phyloP scores from a whole-genome alignment of 805 yeast genomes.

The Candida coleopterorum region DNA sequence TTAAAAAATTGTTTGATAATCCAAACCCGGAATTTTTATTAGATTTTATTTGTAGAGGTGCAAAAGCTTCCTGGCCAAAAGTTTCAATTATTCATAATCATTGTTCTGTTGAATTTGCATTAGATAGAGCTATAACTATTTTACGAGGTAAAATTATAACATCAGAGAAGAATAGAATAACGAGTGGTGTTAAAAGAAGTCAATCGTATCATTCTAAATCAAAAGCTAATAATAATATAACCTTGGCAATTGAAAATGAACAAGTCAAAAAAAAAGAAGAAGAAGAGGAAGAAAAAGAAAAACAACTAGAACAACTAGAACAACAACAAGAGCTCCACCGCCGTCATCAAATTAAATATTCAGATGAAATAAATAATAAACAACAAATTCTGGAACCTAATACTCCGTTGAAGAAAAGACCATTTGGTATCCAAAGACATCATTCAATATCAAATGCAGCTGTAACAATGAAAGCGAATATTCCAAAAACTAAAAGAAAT shows the following conservation, averaged over 20 bases:
- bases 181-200: constrained; percentile 6
- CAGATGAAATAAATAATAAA: no score
- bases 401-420: constrained; percentile 12
- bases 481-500: constrained; percentile 11
- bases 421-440: constrained; percentile 23
- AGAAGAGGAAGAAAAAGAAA: not conserved
- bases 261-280: not conserved
- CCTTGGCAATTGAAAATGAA: constrained; percentile 12
- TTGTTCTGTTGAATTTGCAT: constrained; percentile 82
- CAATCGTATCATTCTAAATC: constrained; percentile 4
- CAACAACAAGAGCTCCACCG: no score
- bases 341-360: no score
- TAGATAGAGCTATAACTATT: constrained; percentile 72
- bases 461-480: not conserved
- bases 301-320: no score
- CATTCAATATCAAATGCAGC: constrained; percentile 15
- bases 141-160: constrained; percentile 58
- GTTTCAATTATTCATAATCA: constrained; percentile 81
- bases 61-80: constrained; percentile 92
- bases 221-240: constrained; percentile 6
- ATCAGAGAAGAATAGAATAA: constrained; percentile 13
- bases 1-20: constrained; percentile 63
- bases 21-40: constrained; percentile 76
- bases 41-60: constrained; percentile 74
- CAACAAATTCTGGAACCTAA: constrained; percentile 8